Evolutionary conservation across 257 asterid species (phyloP).

Genomic region (Nyctanthes arbortristis): DNA sequence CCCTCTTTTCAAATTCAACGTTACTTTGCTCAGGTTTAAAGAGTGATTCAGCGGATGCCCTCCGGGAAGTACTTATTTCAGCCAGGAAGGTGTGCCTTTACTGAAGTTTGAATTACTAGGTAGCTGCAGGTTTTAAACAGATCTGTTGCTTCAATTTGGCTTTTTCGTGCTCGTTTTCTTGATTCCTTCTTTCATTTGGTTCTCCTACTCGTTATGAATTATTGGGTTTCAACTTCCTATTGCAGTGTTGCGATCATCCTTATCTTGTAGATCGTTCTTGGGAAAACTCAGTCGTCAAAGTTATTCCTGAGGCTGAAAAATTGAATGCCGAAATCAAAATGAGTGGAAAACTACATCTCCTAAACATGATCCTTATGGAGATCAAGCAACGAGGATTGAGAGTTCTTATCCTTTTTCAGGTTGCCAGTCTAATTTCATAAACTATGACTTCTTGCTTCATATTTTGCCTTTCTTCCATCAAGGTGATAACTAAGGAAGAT

Average conservation of each 20-base stretch:
- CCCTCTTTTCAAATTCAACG: slow-evolving; percentile 45
- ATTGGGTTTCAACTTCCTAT: slow-evolving; percentile 15
- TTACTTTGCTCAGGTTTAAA: slow-evolving; percentile 38
- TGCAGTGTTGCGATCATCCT: slow-evolving; percentile 80
- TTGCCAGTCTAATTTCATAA: slow-evolving; percentile 13
- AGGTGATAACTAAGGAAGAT: background rate
- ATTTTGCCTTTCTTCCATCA: slow-evolving; percentile 11
- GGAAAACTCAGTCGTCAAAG: slow-evolving; percentile 36
- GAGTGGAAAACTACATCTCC: slow-evolving; percentile 65
- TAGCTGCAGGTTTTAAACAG: slow-evolving; percentile 7
- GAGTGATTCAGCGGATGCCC: slow-evolving; percentile 21
- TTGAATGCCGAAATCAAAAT: slow-evolving; percentile 53
- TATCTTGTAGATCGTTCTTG: slow-evolving; percentile 53
- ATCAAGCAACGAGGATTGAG: slow-evolving; percentile 50
- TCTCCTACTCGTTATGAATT: slow-evolving; percentile 10
- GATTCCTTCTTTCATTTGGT: background rate
- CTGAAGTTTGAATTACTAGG: slow-evolving; percentile 6
- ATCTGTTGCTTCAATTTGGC: background rate
- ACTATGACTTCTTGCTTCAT: background rate
- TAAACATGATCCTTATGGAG: slow-evolving; percentile 52
- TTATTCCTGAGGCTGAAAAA: slow-evolving; percentile 39
- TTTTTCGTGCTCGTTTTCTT: background rate
- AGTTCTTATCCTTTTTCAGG: slow-evolving; percentile 67
- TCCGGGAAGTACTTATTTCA: slow-evolving; percentile 43
- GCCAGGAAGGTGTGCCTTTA: slow-evolving; percentile 47